Evolutionary conservation across 2,329 filamentous ascomycete species (phyloP).

Genomic region (Aspergillus quadricinctus): DNA sequence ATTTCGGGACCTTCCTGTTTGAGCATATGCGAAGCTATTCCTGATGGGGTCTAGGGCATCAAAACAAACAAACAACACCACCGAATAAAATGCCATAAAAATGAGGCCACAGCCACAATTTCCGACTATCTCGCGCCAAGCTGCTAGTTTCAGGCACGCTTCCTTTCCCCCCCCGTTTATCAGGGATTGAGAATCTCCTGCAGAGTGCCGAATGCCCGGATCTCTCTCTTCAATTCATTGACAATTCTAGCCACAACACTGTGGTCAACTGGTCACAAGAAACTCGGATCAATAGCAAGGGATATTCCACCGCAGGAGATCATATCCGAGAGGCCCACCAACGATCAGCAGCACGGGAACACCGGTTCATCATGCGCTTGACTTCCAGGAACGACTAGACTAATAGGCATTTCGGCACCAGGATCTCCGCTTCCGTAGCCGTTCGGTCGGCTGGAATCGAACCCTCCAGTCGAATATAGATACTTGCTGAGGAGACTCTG

Average conservation of each 20-base stretch:
- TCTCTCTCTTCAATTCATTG: neutral
- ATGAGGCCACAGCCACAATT: neutral
- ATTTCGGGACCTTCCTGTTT: neutral
- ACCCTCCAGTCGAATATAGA: neutral
- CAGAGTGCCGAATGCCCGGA: neutral
- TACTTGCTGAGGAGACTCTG: neutral
- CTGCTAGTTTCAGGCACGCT: neutral
- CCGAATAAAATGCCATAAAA: too few relatives aligned
- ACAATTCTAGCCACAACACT: neutral
- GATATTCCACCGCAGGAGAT: neutral
- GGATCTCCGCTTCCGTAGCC: neutral
- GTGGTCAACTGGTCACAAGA: neutral
- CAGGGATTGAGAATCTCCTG: too few relatives aligned
- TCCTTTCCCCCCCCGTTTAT: neutral
- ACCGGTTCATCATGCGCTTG: neutral
- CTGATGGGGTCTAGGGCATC: rapidly evolving
- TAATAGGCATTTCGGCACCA: neutral
- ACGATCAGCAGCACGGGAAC: neutral
- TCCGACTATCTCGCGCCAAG: neutral
- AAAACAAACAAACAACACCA: too few relatives aligned
- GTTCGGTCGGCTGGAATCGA: neutral
- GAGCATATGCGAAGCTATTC: neutral
- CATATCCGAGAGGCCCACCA: neutral
- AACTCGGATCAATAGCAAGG: neutral
- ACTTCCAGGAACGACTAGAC: neutral